Base-by-base conservation (phyloP, 2,329 filamentous ascomycete species). In the Penicillium sp. region DNA sequence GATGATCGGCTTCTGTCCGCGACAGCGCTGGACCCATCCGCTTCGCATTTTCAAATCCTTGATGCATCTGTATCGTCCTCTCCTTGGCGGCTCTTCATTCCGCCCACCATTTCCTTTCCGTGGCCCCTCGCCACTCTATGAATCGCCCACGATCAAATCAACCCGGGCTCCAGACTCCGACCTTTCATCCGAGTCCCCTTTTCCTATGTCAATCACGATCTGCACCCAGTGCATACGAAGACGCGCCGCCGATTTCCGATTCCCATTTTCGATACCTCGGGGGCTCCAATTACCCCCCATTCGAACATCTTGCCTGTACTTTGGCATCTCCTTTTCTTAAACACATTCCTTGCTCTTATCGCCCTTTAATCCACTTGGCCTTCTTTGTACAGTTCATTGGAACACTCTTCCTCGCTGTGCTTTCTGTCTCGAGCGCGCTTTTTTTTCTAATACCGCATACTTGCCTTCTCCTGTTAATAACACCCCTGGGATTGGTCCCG, bases 351-450 rank as follows among this genome's bases (percentile, higher is more conserved):
- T 58, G 22, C 27, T 6, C 42, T 51, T 71, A 70, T 57, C 56
- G 62, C 63, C 63, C 63, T 70, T 71, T 71, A 69, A 69, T 71
- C 61, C 57, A 54, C 44, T 49, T 54, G 49, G 51, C 54, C 56
- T 65, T 67, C 60, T 51, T 47, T 71, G 69, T 72, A 71, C 63
- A 69, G 58, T 52, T 57, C 47, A 54, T 52, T 53, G 64, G 62
- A 66, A 55, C 56, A 45, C 47, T 39, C 46, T 59, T 57, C 53
- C 58, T 52, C 54, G 64, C 58, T 68, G 67, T 66, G 16, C 58
- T 60, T 18, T 54, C 65, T 62, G 66, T 69, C 60, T 60, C 57
- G 56, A 62, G 61, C 57, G 60, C 62, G 60, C 21, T 46, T 18
- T 42, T 18, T 42, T 31, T 34, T 5, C n/a, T 36, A 36, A 36